Conservation (phyloP, 1,284 basidiomycete species). For the Pseudozyma tsukubaensis region DNA sequence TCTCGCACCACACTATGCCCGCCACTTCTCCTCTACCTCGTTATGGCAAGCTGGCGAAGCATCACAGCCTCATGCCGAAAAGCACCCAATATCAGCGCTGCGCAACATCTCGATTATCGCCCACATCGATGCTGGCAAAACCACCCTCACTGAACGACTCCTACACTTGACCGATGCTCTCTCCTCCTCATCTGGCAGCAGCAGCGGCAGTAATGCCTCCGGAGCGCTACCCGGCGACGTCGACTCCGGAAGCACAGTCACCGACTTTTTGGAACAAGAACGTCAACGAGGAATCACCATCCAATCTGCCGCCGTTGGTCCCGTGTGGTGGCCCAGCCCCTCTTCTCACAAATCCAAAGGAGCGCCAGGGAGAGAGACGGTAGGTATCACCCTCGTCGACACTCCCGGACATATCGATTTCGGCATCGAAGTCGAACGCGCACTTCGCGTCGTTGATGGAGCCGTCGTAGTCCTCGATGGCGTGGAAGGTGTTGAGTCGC, state of each 20-base stretch:
- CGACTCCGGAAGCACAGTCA: conserved; percentile 88
- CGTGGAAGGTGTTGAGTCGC: conserved; percentile 89
- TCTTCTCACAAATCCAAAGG: not conserved
- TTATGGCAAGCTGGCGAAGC: not conserved
- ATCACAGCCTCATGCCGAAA: conserved; percentile 29
- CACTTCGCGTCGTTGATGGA: conserved; percentile 87
- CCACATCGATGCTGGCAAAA: conserved; percentile 82
- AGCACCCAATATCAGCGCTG: conserved; percentile 28
- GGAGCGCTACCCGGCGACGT: conserved; percentile 76
- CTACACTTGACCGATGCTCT: conserved; percentile 81
- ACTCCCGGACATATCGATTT: conserved; percentile 93
- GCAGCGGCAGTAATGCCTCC: not conserved
- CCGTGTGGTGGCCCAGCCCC: conserved; percentile 77
- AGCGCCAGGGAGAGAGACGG: conserved; percentile 72
- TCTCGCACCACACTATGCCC: not conserved
- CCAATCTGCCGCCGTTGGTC: conserved; percentile 85
- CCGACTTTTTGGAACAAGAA: conserved; percentile 89
- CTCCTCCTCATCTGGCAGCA: conserved; percentile 59
- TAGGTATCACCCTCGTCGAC: conserved; percentile 82
- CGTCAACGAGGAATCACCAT: conserved; percentile 90
- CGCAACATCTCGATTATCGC: conserved; percentile 60
- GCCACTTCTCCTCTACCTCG: conserved; percentile 12
- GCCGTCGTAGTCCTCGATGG: conserved; percentile 87
- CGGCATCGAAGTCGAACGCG: conserved; percentile 92
- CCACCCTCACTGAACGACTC: conserved; percentile 88